A percentile compares a stretch with the other conserved stretches of the same genome.
Conservation (phyloP, 148 eudicot species). For the Silene conica region DNA sequence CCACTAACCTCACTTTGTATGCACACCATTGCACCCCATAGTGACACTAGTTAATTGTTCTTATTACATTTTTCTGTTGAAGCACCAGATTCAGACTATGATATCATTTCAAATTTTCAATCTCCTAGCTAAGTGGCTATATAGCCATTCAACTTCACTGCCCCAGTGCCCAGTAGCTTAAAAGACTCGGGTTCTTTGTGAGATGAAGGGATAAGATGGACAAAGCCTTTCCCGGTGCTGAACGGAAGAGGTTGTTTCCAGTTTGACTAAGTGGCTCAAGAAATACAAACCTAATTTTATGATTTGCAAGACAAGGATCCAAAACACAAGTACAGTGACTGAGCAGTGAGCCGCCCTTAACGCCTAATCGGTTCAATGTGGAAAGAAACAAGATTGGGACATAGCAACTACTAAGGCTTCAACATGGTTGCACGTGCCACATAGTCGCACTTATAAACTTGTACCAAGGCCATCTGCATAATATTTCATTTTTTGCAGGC, state of each 20-base stretch:
- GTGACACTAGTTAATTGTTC: conserved; percentile 1
- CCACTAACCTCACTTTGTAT: conserved; percentile 4
- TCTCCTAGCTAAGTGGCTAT: not conserved
- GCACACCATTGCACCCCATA: not conserved
- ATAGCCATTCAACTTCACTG: not conserved
- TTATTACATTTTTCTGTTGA: not conserved
- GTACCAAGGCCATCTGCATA: not conserved
- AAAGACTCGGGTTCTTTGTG: no score
- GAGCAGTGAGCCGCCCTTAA: not conserved
- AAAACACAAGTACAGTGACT: not conserved
- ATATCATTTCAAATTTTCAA: conserved; percentile 10
- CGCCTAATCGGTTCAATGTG: not conserved
- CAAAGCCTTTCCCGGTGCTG: not conserved
- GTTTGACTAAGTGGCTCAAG: not conserved
- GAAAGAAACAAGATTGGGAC: not conserved
- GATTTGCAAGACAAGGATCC: conserved; percentile 1
- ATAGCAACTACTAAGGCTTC: not conserved
- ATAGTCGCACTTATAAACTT: not conserved
- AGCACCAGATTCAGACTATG: not conserved
- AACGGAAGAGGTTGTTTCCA: not conserved
- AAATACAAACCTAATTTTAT: not conserved
- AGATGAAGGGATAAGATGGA: not conserved
- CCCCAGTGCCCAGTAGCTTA: not conserved
- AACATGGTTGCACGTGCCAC: not conserved
- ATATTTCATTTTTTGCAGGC: not conserved